Conservation (phyloP, 1,284 basidiomycete genomes). For the Testicularia cyperi region DNA sequence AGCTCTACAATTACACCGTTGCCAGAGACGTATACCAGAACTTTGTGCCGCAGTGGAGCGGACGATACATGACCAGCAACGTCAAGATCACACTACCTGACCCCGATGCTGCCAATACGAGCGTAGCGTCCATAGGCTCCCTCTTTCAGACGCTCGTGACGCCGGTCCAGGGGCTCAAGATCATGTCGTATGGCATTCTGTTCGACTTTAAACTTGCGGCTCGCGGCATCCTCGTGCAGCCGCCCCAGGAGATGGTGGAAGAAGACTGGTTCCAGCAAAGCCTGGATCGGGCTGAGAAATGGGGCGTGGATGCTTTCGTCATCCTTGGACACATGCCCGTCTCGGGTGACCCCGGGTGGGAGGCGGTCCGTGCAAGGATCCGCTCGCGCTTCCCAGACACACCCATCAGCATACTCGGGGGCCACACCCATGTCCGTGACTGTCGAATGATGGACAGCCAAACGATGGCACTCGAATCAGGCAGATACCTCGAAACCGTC, state of each 20-base stretch:
- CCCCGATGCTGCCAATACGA: slow-evolving; percentile 13
- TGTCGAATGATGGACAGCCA: slow-evolving; percentile 48
- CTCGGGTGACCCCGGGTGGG: slow-evolving; percentile 47
- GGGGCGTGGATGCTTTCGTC: slow-evolving; percentile 52
- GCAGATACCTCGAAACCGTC: slow-evolving; percentile 52
- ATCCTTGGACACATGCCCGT: slow-evolving; percentile 58
- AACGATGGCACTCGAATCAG: slow-evolving; percentile 53
- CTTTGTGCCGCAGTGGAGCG: slow-evolving; percentile 68
- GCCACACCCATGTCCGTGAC: slow-evolving; percentile 58
- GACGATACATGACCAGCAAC: slow-evolving; percentile 47
- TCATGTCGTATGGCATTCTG: slow-evolving; percentile 54
- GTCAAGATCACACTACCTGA: slow-evolving; percentile 45
- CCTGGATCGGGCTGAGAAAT: slow-evolving; percentile 35
- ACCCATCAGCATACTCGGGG: slow-evolving; percentile 50
- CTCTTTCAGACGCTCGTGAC: slow-evolving; percentile 46
- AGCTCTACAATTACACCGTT: slow-evolving; percentile 77
- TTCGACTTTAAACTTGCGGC: slow-evolving; percentile 54
- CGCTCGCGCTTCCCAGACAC: slow-evolving; percentile 47
- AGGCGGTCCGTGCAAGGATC: slow-evolving; percentile 46
- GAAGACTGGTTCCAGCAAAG: slow-evolving; percentile 55
- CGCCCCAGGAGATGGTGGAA: slow-evolving; percentile 48
- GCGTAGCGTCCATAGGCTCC: slow-evolving; percentile 43
- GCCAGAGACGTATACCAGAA: slow-evolving; percentile 77
- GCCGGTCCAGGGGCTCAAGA: slow-evolving; percentile 36
- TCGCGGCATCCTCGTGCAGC: slow-evolving; percentile 40